phyloP scores from a whole-genome alignment of 768 basidiomycete genomes.

The Coprinopsis marcescibilis region DNA sequence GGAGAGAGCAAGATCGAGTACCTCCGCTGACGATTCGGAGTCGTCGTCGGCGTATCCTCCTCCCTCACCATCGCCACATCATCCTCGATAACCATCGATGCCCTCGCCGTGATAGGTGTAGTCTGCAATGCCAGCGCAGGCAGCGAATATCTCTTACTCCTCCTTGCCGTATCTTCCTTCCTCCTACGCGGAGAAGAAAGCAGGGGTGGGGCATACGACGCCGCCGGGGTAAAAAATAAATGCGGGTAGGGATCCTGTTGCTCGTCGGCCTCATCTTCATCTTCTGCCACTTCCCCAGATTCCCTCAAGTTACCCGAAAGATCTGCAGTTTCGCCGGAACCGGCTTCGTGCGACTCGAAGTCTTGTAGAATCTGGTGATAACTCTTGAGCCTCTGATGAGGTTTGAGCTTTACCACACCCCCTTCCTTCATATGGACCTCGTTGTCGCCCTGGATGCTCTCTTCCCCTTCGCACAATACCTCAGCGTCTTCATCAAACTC shows the following conservation, averaged over 20 bases:
- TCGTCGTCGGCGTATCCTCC: slow-evolving; percentile 13
- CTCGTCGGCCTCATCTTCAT: slow-evolving; percentile 14
- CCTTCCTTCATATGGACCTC: slow-evolving; percentile 18
- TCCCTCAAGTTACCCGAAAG: neutral
- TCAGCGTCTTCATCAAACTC: slow-evolving; percentile 4
- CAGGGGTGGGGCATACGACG: slow-evolving; percentile 17
- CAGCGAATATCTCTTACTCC: slow-evolving; percentile 66
- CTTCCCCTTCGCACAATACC: slow-evolving; percentile 11
- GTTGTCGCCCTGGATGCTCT: slow-evolving; percentile 1
- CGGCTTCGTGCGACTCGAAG: slow-evolving; percentile 30
- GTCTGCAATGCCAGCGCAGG: slow-evolving; percentile 76
- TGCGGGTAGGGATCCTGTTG: slow-evolving; percentile 13
- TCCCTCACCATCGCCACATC: slow-evolving; percentile 13
- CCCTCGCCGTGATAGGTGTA: slow-evolving; percentile 61
- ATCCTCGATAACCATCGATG: slow-evolving; percentile 29
- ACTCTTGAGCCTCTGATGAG: slow-evolving; percentile 51
- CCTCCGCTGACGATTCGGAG: slow-evolving; percentile 31
- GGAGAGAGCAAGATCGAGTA: slow-evolving; percentile 54
- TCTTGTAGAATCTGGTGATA: slow-evolving; percentile 65
- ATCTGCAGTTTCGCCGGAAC: neutral
- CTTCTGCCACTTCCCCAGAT: slow-evolving; percentile 9
- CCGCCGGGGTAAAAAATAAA: slow-evolving; percentile 16
- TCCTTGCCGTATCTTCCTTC: slow-evolving; percentile 54
- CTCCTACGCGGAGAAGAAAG: slow-evolving; percentile 21
- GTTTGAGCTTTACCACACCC: slow-evolving; percentile 25